Evolutionary conservation across 345 rosid species (phyloP).

Genomic region (Ceriops decandra): DNA sequence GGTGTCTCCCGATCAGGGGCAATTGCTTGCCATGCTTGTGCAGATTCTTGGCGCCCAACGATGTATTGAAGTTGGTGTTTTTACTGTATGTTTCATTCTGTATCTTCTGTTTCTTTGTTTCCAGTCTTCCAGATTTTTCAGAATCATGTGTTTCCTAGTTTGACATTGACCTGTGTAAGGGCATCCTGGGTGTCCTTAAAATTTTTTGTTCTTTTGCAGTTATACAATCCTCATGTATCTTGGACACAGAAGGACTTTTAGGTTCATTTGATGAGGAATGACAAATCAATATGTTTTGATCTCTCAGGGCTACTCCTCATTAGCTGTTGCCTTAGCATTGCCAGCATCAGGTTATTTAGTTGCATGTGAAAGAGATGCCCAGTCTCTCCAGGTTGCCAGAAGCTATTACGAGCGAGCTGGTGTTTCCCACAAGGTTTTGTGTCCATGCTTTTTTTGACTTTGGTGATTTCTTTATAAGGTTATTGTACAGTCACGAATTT

Average conservation of each 20-base stretch:
- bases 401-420: conserved; percentile 76
- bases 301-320: conserved; percentile 79
- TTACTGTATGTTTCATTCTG: conserved; percentile 45
- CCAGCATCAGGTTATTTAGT: conserved; percentile 77
- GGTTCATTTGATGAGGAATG: not conserved
- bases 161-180: too few relatives aligned
- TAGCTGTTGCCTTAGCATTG: conserved; percentile 78
- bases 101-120: not conserved
- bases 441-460: not conserved
- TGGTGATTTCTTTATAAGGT: not conserved
- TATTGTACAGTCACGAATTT: too few relatives aligned
- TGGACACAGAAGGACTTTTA: not conserved
- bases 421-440: conserved; percentile 65
- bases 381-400: conserved; percentile 67
- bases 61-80: conserved; percentile 91
- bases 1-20: conserved; percentile 98
- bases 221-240: too few relatives aligned
- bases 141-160: too few relatives aligned
- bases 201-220: too few relatives aligned
- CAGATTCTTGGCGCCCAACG: conserved; percentile 73
- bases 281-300: not conserved
- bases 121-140: not conserved
- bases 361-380: conserved; percentile 86
- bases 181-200: too few relatives aligned
- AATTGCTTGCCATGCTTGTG: conserved; percentile 84